phyloP scores from a whole-genome alignment of 2,329 filamentous ascomycete genomes.

The Leptoxyphium fumago region DNA sequence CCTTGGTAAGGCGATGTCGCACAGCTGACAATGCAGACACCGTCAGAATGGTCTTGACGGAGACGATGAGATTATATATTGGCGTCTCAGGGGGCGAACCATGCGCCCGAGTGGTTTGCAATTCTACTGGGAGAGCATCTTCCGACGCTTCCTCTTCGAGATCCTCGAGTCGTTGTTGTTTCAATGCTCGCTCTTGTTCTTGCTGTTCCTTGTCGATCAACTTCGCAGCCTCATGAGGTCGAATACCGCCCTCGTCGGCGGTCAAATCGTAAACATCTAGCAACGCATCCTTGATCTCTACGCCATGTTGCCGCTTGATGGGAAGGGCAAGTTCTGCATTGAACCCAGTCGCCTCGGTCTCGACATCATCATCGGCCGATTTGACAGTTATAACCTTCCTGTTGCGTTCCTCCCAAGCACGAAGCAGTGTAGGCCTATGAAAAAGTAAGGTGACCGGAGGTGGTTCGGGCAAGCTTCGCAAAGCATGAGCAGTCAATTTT shows the following conservation, averaged over 20 bases:
- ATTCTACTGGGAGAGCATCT: not conserved
- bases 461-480: slow-evolving; percentile 44
- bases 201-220: slow-evolving; percentile 8
- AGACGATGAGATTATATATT: slow-evolving; percentile 62
- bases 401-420: slow-evolving; percentile 33
- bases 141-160: not conserved
- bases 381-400: slow-evolving; percentile 33
- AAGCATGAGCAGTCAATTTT: slow-evolving; percentile 58
- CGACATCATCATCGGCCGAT: slow-evolving; percentile 24
- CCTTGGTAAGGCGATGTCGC: slow-evolving; percentile 48
- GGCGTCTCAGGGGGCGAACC: slow-evolving; percentile 17
- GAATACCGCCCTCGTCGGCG: slow-evolving; percentile 7
- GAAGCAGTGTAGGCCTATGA: slow-evolving; percentile 36
- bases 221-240: slow-evolving; percentile 16
- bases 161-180: not conserved
- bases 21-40: slow-evolving; percentile 52
- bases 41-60: slow-evolving; percentile 59
- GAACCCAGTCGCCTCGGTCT: slow-evolving; percentile 22
- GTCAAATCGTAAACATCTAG: slow-evolving; percentile 8
- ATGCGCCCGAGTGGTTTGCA: not conserved
- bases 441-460: slow-evolving; percentile 73
- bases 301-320: slow-evolving; percentile 23
- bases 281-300: slow-evolving; percentile 8
- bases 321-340: slow-evolving; percentile 30
- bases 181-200: slow-evolving; percentile 1